phyloP scores from a whole-genome alignment of 176 grass and related monocot species.

The Carex cristatella region DNA sequence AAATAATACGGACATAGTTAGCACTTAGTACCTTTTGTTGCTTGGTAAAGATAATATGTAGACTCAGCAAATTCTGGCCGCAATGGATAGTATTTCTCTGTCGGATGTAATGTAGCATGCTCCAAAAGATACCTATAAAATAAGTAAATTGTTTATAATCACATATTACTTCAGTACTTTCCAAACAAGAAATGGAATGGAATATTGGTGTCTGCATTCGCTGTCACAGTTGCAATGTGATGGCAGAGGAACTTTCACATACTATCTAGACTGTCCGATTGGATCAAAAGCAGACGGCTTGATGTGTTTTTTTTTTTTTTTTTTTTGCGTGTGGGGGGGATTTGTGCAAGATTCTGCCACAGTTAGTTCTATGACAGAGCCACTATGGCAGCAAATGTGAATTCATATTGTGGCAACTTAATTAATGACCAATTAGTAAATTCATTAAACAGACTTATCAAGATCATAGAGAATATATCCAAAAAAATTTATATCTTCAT shows the following conservation, averaged over 20 bases:
- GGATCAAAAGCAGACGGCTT: neutral
- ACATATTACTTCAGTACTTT: too few relatives aligned
- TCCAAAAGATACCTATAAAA: constrained; percentile 89
- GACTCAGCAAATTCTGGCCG: constrained; percentile 96
- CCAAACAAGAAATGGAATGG: neutral
- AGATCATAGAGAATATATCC: neutral
- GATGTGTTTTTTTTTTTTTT: neutral
- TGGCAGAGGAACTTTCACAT: too few relatives aligned
- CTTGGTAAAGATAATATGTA: constrained; percentile 99
- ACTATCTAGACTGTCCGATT: neutral
- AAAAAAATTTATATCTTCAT: neutral
- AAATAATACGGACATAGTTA: neutral
- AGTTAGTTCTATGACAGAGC: neutral
- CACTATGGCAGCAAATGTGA: neutral
- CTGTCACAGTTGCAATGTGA: neutral
- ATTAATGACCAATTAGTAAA: neutral
- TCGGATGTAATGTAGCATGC: constrained; percentile 69
- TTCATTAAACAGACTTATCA: neutral
- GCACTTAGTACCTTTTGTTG: constrained; percentile 82
- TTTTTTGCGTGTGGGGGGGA: neutral
- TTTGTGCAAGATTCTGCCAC: neutral
- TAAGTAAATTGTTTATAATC: too few relatives aligned
- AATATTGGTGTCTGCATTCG: neutral
- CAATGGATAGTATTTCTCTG: constrained; percentile 95
- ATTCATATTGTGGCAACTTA: neutral